A percentile compares a stretch with the other conserved stretches of the same genome.
Evolutionary conservation across 2,329 filamentous ascomycete genomes (phyloP).

Genomic region (Phaeomoniella chlamydospora): DNA sequence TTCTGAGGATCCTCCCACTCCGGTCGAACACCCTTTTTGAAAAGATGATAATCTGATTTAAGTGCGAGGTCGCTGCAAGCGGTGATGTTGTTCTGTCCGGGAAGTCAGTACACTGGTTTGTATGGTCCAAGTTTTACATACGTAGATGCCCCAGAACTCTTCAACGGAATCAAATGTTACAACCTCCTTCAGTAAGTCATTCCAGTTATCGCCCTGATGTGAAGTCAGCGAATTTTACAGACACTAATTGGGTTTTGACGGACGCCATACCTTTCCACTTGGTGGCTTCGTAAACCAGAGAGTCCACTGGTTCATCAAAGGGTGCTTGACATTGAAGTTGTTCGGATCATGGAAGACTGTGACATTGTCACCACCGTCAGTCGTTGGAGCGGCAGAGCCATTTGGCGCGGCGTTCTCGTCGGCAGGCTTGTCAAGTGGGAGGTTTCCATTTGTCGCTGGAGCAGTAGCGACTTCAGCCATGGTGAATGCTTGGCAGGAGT

Average conservation of each 20-base stretch:
- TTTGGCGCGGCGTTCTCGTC: constrained; percentile 43
- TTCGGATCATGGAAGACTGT: constrained; percentile 97
- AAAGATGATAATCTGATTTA: constrained; percentile 98
- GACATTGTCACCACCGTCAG: constrained; percentile 47
- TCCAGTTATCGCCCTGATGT: constrained; percentile 86
- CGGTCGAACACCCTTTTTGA: constrained; percentile 92
- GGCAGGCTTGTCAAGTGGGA: constrained; percentile 12
- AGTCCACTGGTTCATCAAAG: constrained; percentile 93
- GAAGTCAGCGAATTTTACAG: constrained; percentile 1
- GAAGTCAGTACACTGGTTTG: constrained; percentile 2
- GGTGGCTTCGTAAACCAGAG: constrained; percentile 99
- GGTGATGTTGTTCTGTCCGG: constrained; percentile 83
- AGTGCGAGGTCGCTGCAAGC: constrained; percentile 87
- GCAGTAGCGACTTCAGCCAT: constrained; percentile 14
- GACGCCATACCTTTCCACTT: constrained; percentile 64
- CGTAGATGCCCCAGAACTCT: constrained; percentile 99
- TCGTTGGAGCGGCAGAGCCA: constrained; percentile 26
- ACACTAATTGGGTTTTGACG: constrained; percentile 1
- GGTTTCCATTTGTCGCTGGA: constrained; percentile 18
- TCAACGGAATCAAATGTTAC: constrained; percentile 98
- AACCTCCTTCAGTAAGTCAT: constrained; percentile 92
- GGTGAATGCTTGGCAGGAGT: constrained; percentile 2
- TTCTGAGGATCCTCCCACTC: constrained; percentile 99
- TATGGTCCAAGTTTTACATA: constrained; percentile 36
- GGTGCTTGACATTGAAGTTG: constrained; percentile 99